Evolutionary conservation across 2,329 filamentous ascomycete genomes (phyloP), one percentile per base, ranked within the genome.

Genomic region (Colletotrichum navitas): DNA sequence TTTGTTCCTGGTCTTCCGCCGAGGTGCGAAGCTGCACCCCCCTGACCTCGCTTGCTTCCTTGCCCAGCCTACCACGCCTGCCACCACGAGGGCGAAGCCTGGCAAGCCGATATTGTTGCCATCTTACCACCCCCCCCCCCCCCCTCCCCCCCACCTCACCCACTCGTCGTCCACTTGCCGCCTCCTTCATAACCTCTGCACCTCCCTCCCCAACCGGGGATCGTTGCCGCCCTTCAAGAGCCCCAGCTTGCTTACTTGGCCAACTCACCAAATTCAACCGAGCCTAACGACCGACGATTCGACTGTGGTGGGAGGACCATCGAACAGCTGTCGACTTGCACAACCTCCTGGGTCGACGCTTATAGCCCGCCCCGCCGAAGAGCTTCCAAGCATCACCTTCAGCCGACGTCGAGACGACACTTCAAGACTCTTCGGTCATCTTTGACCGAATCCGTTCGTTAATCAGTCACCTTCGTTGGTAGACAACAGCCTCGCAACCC

Each of bases 101-200:
- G 56, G 68, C 63, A 63, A 71, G 64, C 64, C 58, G 67, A 71
- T 71, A 63, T 68, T 71, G 68, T 58, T 71, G 47, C 47, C 47
- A 41, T 36, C 34, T 32, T 11, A 4, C 36, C 36, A 18, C 34
- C 45, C 63, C 24, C 43, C 51, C 68, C 34, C 51, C 36, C 24
- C 34, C 36, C 24, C 34, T 36, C 63, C 24, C 43, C 51, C 68
- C 34, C 51, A 41, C 51, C 68, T 39, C 36, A 36, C 55, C 62
- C 43, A n/a, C 24, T 47, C 21, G 16, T 32, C 26, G n/a, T 39
- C 62, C 47, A 55, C 56, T 58, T 43, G 60, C 63, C 49, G 26
- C n/a, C n/a, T 63, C 49, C 34, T 63, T 67, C 54, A 54, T 63
- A 68, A 68, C 39, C 52, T 39, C 45, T 41, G 56, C 58, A 11